Evolutionary conservation across 2,329 filamentous ascomycete species (phyloP), one percentile per base, ranked within the genome.

Genomic region (Paraphoma sp.): DNA sequence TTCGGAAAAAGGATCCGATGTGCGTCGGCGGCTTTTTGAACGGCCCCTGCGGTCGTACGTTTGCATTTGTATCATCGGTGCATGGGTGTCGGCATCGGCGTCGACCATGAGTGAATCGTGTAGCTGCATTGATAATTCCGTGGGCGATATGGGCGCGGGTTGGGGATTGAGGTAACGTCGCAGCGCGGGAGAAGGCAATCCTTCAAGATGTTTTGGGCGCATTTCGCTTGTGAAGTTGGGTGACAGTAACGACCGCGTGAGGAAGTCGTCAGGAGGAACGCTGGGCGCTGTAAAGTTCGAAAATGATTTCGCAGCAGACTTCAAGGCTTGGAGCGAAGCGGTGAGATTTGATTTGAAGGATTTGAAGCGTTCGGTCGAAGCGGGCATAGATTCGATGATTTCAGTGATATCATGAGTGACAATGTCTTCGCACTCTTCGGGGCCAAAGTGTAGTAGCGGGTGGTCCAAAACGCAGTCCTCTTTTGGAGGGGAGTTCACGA

Each of bases 291-390:
- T 81, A 61, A 87, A 84, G 49, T 85, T 85, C 6, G 86, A 86
- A 43, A 89, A 84, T 0, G 84, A 85, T 54, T 83, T 85, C 10
- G 86, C 86, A 0, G 85, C 85, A 6, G 84, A 84, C 72, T 85
- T 87, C 48, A 89, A 80, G 3, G 84, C 85, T 57, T 86, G 83
- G 17, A 89, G 72, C 0, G 86, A 88, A 2, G 85, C 84, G 0
- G 86, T 88, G 43, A 89, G 76, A 57, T 88, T 88, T 0, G 86
- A 89, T 59, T 85, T 87, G 76, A 88, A 85, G 1, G 81, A 82
- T 51, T 81, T 80, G 44, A 80, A 79, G 29, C 75, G 65, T 18
- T 72, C 60, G 14, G 71, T 67, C 6, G 72, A 67, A 6, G 65
- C 51, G 10, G 66, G 61, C 43, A 70, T 60, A 1, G 69, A 53